phyloP scores from a whole-genome alignment of 139 green algal genomes.

The Chlamydomonas asymmetrica region DNA sequence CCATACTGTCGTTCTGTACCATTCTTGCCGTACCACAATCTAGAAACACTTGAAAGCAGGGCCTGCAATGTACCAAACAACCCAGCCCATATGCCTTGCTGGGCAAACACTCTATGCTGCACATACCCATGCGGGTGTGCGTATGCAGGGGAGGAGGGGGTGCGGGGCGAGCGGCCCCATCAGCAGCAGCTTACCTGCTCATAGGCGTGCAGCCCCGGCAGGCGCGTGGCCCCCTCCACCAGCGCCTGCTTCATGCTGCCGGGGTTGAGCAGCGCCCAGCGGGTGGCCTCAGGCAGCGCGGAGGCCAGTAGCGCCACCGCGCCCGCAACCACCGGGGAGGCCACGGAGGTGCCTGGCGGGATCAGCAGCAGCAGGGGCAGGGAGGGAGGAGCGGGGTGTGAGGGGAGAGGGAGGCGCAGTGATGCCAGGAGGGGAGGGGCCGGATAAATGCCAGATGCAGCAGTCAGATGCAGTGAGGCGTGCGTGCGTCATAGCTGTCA shows the following conservation, averaged over 20 bases:
- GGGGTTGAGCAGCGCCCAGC: constrained; percentile 92
- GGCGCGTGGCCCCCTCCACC: constrained; percentile 83
- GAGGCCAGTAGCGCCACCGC: constrained; percentile 90
- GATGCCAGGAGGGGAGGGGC: not conserved
- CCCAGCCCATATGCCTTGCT: too few relatives aligned
- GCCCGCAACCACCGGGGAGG: constrained; percentile 95
- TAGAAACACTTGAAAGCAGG: too few relatives aligned
- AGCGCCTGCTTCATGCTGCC: constrained; percentile 98
- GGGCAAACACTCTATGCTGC: too few relatives aligned
- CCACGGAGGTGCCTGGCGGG: constrained; percentile 92
- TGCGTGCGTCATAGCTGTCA: not conserved
- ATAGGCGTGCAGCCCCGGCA: constrained; percentile 80
- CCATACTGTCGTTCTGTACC: too few relatives aligned
- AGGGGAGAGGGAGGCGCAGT: not conserved
- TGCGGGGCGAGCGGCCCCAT: constrained; percentile 3
- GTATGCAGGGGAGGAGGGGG: too few relatives aligned
- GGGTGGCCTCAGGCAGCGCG: constrained; percentile 59
- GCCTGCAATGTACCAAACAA: too few relatives aligned
- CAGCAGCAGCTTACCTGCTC: constrained; percentile 60
- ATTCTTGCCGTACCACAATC: too few relatives aligned
- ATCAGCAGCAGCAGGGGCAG: too few relatives aligned
- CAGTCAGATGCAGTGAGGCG: too few relatives aligned
- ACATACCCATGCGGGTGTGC: too few relatives aligned
- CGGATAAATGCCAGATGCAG: too few relatives aligned
- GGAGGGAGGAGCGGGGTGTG: constrained; percentile 1